Evolutionary conservation across 2,329 filamentous ascomycete genomes (phyloP).

Genomic region (Xylaria arbuscula): DNA sequence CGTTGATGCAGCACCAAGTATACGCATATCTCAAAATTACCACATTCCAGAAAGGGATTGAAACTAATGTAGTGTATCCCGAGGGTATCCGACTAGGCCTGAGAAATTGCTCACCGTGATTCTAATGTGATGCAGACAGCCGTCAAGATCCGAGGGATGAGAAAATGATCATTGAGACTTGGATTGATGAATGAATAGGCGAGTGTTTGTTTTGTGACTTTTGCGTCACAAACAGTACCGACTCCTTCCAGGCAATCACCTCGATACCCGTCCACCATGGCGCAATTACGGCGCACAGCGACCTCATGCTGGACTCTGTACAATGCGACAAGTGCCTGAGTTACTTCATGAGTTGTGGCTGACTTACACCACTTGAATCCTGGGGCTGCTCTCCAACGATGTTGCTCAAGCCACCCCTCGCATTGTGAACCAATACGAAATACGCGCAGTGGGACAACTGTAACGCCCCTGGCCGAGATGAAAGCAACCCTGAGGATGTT

Average conservation of each 20-base stretch:
- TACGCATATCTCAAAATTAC: constrained; percentile 8
- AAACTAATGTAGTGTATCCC: constrained; percentile 8
- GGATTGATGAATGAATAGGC: no score
- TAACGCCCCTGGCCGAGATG: no score
- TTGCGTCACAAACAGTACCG: background rate
- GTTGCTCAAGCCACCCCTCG: background rate
- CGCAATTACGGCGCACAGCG: background rate
- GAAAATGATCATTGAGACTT: background rate
- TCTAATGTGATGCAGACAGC: constrained; percentile 5
- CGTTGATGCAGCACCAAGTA: no score
- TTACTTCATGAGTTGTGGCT: background rate
- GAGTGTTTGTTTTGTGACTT: background rate
- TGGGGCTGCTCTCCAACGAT: background rate
- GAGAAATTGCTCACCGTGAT: constrained; percentile 4
- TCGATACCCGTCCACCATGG: background rate
- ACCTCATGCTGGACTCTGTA: background rate
- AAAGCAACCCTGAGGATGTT: no score
- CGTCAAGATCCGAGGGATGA: background rate
- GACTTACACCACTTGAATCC: background rate
- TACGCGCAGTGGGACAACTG: background rate
- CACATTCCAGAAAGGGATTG: constrained; percentile 17
- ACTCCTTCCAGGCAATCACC: background rate
- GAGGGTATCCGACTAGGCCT: constrained; percentile 2
- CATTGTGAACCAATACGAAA: constrained; percentile 5
- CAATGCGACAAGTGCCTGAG: background rate